These are phyloP conservation scores for Spiraea crenata DNA, from an alignment of 331 rosid genomes.

Conservation along the genomic window DNA sequence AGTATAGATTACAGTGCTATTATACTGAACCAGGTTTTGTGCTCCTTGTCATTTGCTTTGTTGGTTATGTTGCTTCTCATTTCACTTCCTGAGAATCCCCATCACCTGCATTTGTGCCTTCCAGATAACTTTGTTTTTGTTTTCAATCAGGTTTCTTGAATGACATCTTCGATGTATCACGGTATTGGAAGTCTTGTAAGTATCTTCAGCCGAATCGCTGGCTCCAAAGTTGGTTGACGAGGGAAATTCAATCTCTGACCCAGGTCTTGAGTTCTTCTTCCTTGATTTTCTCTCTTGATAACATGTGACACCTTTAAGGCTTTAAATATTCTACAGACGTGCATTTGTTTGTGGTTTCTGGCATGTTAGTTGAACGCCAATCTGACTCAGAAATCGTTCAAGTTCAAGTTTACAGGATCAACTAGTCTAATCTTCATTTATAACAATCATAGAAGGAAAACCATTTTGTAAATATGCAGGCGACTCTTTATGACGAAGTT, in stretches of 20 bases:
- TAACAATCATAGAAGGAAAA: not conserved
- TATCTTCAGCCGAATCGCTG: conserved; percentile 63
- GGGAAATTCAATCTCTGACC: conserved; percentile 83
- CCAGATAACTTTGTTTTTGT: conserved; percentile 15
- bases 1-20: conserved; percentile 81
- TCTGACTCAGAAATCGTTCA: too few relatives aligned
- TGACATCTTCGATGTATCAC: conserved; percentile 54
- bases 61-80: conserved; percentile 10
- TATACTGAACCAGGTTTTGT: conserved; percentile 78
- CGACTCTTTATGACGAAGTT: not conserved
- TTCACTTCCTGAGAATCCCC: conserved; percentile 15
- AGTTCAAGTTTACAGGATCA: not conserved
- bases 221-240: conserved; percentile 74
- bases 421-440: not conserved
- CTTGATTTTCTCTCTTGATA: not conserved
- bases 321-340: not conserved
- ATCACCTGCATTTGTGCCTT: not conserved
- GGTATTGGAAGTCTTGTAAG: conserved; percentile 61
- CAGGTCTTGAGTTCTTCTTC: conserved; percentile 48
- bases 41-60: conserved; percentile 18
- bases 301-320: not conserved
- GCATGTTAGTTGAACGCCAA: too few relatives aligned
- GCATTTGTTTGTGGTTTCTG: not conserved
- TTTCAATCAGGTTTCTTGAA: conserved; percentile 52
- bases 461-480: not conserved